Evolutionary conservation across 2,329 filamentous ascomycete species (phyloP).

Genomic region (Rhexocercosporidium sp.): DNA sequence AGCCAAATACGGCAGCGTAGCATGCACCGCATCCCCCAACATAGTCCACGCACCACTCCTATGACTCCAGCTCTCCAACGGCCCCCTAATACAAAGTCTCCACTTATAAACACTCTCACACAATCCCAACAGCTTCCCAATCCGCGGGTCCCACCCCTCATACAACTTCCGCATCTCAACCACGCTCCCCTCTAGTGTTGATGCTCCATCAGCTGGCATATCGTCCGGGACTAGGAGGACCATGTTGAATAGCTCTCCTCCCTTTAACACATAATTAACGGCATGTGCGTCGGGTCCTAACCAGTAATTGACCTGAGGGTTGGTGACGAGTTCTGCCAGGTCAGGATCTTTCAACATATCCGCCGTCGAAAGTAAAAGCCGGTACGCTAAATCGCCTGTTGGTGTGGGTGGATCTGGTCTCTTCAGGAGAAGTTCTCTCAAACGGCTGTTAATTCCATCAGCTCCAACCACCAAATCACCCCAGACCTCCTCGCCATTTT

Average conservation of each 20-base stretch:
- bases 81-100: slow-evolving; percentile 61
- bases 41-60: slow-evolving; percentile 60
- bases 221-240: slow-evolving; percentile 49
- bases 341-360: slow-evolving; percentile 49
- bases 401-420: slow-evolving; percentile 51
- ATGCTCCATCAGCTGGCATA: slow-evolving; percentile 42
- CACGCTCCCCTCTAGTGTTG: slow-evolving; percentile 46
- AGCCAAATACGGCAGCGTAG: slow-evolving; percentile 67
- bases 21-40: slow-evolving; percentile 68
- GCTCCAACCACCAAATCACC: slow-evolving; percentile 48
- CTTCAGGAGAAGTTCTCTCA: slow-evolving; percentile 48
- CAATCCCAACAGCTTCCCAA: slow-evolving; percentile 60
- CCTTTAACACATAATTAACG: slow-evolving; percentile 53
- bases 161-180: slow-evolving; percentile 50
- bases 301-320: slow-evolving; percentile 53
- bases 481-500: slow-evolving; percentile 37
- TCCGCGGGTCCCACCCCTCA: slow-evolving; percentile 51
- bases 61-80: slow-evolving; percentile 62
- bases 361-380: slow-evolving; percentile 51
- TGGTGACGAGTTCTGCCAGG: slow-evolving; percentile 45
- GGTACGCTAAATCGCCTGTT: slow-evolving; percentile 53
- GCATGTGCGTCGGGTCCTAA: slow-evolving; percentile 55
- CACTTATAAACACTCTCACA: slow-evolving; percentile 66
- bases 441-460: slow-evolving; percentile 48
- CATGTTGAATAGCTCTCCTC: slow-evolving; percentile 51